A percentile compares a stretch with the other conserved stretches of the same genome.
Evolutionary conservation across 768 basidiomycete species (phyloP).

Genomic region (Hysterangium stoloniferum): DNA sequence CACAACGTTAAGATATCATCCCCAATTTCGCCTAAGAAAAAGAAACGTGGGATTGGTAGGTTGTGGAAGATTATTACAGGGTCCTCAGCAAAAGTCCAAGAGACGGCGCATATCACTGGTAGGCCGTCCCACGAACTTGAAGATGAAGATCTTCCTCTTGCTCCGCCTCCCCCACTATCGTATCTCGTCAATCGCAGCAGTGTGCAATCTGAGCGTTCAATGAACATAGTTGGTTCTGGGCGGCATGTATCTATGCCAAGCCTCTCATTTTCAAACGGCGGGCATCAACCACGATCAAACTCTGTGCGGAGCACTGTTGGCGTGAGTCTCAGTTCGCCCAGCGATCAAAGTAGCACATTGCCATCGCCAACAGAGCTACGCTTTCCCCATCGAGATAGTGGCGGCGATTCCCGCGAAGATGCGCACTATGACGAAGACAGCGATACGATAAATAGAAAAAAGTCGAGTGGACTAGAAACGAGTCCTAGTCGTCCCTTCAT

Average conservation of each 20-base stretch:
- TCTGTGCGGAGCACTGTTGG: constrained; percentile 5
- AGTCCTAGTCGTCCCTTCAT: neutral
- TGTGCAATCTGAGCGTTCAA: constrained; percentile 32
- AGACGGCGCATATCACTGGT: constrained; percentile 32
- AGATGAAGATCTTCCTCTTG: constrained; percentile 71
- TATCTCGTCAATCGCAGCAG: constrained; percentile 55
- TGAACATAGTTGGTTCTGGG: constrained; percentile 38
- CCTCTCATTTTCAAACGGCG: constrained; percentile 22
- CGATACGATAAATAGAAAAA: neutral
- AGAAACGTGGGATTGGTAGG: constrained; percentile 68
- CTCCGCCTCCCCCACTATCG: constrained; percentile 86
- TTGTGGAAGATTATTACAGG: constrained; percentile 77
- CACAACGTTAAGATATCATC: neutral
- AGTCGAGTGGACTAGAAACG: neutral
- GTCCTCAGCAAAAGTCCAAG: constrained; percentile 33
- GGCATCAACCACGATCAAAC: constrained; percentile 13
- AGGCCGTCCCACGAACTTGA: constrained; percentile 29
- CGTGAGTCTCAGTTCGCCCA: constrained; percentile 4
- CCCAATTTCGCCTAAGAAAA: constrained; percentile 43
- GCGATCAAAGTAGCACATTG: constrained; percentile 12
- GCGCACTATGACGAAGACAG: constrained; percentile 3
- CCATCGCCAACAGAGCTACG: constrained; percentile 17
- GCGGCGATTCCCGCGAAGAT: constrained; percentile 7
- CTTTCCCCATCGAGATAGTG: constrained; percentile 14
- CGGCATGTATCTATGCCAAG: constrained; percentile 68